Percentiles rank a stretch among this genome's conserved stretches.
phyloP scores from a whole-genome alignment of 257 asterid genomes.

The Fraxinus excelsior region DNA sequence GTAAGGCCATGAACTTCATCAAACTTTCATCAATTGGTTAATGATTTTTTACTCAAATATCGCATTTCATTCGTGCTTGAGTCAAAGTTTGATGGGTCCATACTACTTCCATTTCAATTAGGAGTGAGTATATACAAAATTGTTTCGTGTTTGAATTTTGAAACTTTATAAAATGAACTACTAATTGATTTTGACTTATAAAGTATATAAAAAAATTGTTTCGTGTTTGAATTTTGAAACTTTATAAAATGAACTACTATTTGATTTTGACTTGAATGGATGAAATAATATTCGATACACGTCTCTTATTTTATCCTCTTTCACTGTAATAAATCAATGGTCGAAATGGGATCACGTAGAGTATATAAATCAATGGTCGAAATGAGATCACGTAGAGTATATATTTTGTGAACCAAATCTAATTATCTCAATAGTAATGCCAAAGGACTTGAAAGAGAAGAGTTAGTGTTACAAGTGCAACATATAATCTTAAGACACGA shows the following conservation, averaged over 20 bases:
- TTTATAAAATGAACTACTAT: neutral
- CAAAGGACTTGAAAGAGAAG: neutral
- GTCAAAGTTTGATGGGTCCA: neutral
- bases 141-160: neutral
- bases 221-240: neutral
- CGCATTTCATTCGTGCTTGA: neutral
- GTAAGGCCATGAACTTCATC: neutral
- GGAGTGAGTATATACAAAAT: neutral
- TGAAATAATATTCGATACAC: neutral
- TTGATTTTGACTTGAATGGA: neutral
- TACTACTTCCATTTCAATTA: no score
- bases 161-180: neutral
- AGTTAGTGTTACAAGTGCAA: neutral
- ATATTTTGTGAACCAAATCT: neutral
- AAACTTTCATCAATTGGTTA: neutral
- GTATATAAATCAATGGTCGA: neutral
- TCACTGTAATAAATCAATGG: neutral
- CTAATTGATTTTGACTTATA: neutral
- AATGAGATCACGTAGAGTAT: neutral
- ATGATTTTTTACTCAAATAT: neutral
- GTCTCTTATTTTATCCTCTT: neutral
- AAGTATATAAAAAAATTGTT: neutral
- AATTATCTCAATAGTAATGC: neutral
- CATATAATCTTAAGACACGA: neutral
- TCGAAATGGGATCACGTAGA: neutral